These are phyloP conservation scores for Cylindrodendrum hubeiense DNA, from an alignment of 2,329 filamentous ascomycete species.

Conservation along the genomic window DNA sequence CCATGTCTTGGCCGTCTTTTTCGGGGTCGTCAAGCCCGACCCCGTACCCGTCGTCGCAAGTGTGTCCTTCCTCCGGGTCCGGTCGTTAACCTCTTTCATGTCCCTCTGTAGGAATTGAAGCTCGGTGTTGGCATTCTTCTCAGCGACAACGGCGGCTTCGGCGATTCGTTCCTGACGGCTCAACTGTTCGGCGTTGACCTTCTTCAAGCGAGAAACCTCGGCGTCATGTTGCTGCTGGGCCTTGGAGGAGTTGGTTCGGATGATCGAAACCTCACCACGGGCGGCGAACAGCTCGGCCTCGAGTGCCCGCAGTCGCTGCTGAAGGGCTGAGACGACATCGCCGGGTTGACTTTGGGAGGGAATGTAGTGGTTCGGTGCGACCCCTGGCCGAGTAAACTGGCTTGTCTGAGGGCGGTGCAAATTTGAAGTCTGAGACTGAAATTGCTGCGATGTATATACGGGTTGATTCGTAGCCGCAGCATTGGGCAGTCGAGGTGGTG, in stretches of 20 bases:
- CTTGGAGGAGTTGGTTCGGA: slow-evolving; percentile 78
- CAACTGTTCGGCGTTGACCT: slow-evolving; percentile 72
- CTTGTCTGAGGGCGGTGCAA: slow-evolving; percentile 51
- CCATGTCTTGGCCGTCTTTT: slow-evolving; percentile 67
- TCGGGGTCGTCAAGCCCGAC: slow-evolving; percentile 66
- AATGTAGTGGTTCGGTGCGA: slow-evolving; percentile 41
- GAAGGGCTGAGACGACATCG: slow-evolving; percentile 59
- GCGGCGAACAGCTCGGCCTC: slow-evolving; percentile 71
- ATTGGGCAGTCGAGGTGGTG: slow-evolving; percentile 29
- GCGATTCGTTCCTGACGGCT: slow-evolving; percentile 73
- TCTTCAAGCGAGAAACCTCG: slow-evolving; percentile 71
- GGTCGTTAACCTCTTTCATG: slow-evolving; percentile 69
- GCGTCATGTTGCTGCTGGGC: slow-evolving; percentile 71
- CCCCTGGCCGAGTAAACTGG: slow-evolving; percentile 55
- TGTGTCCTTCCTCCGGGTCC: slow-evolving; percentile 60
- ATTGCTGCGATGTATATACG: slow-evolving; percentile 47
- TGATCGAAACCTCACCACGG: slow-evolving; percentile 79
- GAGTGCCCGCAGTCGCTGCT: slow-evolving; percentile 65
- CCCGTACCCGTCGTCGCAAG: slow-evolving; percentile 36
- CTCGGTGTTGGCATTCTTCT: slow-evolving; percentile 75
- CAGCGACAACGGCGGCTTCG: slow-evolving; percentile 73
- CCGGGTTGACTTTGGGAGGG: slow-evolving; percentile 45
- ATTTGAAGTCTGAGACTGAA: slow-evolving; percentile 45
- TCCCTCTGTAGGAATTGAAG: slow-evolving; percentile 81
- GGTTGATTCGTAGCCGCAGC: slow-evolving; percentile 35